Evolutionary conservation across 106 monocot species (phyloP).

Genomic region (Phalaenopsis aphrodite): DNA sequence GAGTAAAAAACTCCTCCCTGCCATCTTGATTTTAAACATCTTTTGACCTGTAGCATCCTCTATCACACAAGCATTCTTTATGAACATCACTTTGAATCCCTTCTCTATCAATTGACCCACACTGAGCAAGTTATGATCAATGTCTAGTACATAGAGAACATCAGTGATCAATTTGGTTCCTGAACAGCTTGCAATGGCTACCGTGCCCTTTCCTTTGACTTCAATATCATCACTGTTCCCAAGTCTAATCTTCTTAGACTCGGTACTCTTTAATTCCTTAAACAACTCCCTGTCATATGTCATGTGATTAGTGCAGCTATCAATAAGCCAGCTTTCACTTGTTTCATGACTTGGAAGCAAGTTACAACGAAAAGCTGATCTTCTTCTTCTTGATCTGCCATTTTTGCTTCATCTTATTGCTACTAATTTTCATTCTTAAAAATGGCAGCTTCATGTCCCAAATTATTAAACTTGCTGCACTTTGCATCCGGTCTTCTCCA

Average conservation of each 20-base stretch:
- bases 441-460: background rate
- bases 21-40: background rate
- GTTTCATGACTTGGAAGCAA: background rate
- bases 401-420: background rate
- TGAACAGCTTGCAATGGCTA: constrained; percentile 7
- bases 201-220: constrained; percentile 1
- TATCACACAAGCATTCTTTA: background rate
- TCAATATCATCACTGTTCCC: background rate
- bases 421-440: background rate
- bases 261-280: background rate
- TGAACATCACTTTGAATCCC: background rate
- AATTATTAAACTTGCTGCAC: background rate
- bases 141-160: constrained; percentile 1
- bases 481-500: background rate
- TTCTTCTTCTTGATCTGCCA: constrained; percentile 1
- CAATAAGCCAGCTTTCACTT: constrained; percentile 9
- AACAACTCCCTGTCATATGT: background rate
- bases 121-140: background rate
- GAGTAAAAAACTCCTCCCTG: background rate
- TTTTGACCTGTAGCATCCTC: constrained; percentile 1
- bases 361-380: no score
- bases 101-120: background rate
- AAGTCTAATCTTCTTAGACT: background rate
- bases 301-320: background rate
- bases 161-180: background rate